phyloP scores from a whole-genome alignment of 768 basidiomycete genomes.

The Boletus rufocinnamomeus region DNA sequence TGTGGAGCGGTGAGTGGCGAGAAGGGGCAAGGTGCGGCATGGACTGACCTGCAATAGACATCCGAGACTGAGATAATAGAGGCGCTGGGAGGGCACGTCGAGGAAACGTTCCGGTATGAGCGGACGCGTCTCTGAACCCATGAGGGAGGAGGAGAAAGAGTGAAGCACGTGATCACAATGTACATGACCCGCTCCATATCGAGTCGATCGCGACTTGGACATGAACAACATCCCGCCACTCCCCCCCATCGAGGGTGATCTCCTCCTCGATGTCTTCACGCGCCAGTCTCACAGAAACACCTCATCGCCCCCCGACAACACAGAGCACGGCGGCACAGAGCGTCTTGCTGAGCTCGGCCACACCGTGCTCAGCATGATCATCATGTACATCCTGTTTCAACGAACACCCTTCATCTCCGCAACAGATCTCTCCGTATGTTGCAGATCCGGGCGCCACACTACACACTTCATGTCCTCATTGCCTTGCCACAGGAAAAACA shows the following conservation, averaged over 20 bases:
- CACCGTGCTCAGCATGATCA: constrained; percentile 51
- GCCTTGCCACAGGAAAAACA: constrained; percentile 24
- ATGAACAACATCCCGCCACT: constrained; percentile 46
- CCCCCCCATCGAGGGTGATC: constrained; percentile 57
- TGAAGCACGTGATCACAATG: constrained; percentile 21
- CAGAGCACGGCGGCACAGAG: constrained; percentile 55
- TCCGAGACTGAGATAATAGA: constrained; percentile 76
- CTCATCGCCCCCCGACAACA: constrained; percentile 38
- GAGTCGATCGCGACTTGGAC: constrained; percentile 12
- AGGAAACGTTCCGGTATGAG: constrained; percentile 74
- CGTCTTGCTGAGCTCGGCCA: constrained; percentile 62
- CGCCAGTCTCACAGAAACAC: constrained; percentile 43
- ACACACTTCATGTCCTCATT: not conserved
- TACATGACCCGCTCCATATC: not conserved
- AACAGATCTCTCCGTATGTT: constrained; percentile 46
- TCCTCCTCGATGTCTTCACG: constrained; percentile 60
- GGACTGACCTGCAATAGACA: constrained; percentile 69
- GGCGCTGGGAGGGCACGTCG: constrained; percentile 76
- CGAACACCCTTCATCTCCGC: constrained; percentile 46
- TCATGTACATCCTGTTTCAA: constrained; percentile 52
- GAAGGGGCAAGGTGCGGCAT: rapidly evolving
- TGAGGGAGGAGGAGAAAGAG: constrained; percentile 1
- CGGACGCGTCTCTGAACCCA: constrained; percentile 36
- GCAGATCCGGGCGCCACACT: not conserved
- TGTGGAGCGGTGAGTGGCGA: constrained; percentile 7